phyloP scores from a whole-genome alignment of 2,329 filamentous ascomycete genomes.

The Sclerotinia trifoliorum region DNA sequence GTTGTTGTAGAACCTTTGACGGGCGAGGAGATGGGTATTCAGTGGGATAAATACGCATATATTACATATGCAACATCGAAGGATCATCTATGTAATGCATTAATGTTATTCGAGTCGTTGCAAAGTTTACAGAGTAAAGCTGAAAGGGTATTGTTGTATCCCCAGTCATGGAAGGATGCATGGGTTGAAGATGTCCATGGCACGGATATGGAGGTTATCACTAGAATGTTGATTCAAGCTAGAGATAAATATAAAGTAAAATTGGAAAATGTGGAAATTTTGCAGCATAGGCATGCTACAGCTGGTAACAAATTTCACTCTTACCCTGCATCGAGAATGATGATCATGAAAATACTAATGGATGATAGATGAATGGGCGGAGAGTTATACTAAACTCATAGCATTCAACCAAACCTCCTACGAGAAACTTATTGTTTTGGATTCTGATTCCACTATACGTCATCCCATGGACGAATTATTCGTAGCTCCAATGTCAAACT shows the following conservation, averaged over 20 bases:
- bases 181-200: conserved; percentile 40
- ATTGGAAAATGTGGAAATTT: conserved; percentile 45
- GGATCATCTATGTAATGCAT: conserved; percentile 50
- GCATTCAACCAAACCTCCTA: conserved; percentile 68
- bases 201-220: conserved; percentile 39
- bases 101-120: conserved; percentile 51
- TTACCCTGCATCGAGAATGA: not conserved
- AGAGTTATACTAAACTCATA: conserved; percentile 64
- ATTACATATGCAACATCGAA: conserved; percentile 51
- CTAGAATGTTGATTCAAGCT: conserved; percentile 41
- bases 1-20: conserved; percentile 15
- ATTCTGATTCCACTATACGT: conserved; percentile 33
- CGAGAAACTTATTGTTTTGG: conserved; percentile 29
- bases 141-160: conserved; percentile 50
- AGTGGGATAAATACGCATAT: conserved; percentile 50
- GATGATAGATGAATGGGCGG: conserved; percentile 29
- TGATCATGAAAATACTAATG: conserved; percentile 1
- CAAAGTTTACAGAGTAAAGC: conserved; percentile 45
- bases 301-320: conserved; percentile 41
- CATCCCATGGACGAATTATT: conserved; percentile 60
- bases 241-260: conserved; percentile 48
- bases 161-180: conserved; percentile 32
- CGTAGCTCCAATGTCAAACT: conserved; percentile 50
- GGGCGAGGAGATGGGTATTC: conserved; percentile 31
- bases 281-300: conserved; percentile 40